These are phyloP conservation scores for Cucurbita ficifolia DNA, from an alignment of 306 rosid genomes.

Conservation along the genomic window DNA sequence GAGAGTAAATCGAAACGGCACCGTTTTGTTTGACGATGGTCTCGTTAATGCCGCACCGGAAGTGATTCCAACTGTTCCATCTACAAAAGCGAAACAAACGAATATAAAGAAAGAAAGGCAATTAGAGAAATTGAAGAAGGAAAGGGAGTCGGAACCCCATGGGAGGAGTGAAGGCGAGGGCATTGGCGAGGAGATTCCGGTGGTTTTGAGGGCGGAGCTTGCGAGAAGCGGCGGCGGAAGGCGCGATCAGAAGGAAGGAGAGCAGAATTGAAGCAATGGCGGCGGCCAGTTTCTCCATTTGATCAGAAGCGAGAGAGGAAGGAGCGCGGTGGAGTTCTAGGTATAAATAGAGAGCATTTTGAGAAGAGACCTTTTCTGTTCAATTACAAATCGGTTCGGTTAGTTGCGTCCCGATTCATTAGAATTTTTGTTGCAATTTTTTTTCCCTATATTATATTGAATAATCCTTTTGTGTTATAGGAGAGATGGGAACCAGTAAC, in stretches of 20 bases:
- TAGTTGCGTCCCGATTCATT: too few species aligned
- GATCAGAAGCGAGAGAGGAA: too few species aligned
- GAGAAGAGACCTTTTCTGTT: too few species aligned
- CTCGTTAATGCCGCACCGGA: conserved; percentile 36
- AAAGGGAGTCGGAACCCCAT: conserved; percentile 30
- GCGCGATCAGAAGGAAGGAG: not conserved
- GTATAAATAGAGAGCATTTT: too few species aligned
- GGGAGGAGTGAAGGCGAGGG: conserved; percentile 39
- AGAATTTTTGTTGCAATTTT: too few species aligned
- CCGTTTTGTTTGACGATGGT: conserved; percentile 44
- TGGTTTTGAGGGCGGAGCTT: not conserved
- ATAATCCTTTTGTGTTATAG: too few species aligned
- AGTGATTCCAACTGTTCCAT: conserved; percentile 76
- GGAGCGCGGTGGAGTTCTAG: too few species aligned
- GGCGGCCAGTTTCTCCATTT: not conserved
- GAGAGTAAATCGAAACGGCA: not conserved
- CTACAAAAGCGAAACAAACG: not conserved
- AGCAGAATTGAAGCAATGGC: not conserved
- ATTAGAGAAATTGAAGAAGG: not conserved
- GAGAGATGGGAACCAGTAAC: too few species aligned
- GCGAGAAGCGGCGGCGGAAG: not conserved
- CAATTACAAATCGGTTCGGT: too few species aligned
- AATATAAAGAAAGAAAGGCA: not conserved
- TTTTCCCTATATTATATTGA: too few species aligned
- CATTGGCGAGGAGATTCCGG: conserved; percentile 18